phyloP scores from a whole-genome alignment of 768 basidiomycete species.

The Cubamyces lactineus region DNA sequence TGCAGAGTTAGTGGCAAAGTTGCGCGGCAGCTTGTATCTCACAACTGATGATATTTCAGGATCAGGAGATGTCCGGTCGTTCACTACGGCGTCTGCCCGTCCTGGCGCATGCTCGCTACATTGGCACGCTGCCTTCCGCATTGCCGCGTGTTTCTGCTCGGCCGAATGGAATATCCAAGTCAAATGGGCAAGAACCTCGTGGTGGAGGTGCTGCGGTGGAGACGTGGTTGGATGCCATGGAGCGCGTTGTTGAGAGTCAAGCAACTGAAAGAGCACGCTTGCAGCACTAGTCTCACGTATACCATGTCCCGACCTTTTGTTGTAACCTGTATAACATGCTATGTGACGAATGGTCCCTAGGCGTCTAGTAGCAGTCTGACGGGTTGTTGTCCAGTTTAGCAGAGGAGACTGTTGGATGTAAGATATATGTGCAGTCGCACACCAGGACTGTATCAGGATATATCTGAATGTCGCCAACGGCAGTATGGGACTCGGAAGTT shows the following conservation, averaged over 20 bases:
- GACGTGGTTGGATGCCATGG: slow-evolving; percentile 86
- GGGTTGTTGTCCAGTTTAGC: too few species aligned
- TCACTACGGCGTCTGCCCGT: slow-evolving; percentile 93
- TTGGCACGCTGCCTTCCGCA: slow-evolving; percentile 51
- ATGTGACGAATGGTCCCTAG: too few species aligned
- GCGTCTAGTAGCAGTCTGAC: too few species aligned
- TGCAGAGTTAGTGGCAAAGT: slow-evolving; percentile 66
- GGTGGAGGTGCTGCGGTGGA: slow-evolving; percentile 50
- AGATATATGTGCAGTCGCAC: too few species aligned
- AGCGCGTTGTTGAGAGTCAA: slow-evolving; percentile 67
- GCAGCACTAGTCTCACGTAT: slow-evolving; percentile 14
- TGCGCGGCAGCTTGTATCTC: background rate
- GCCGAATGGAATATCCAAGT: slow-evolving; percentile 13
- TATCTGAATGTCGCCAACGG: too few species aligned
- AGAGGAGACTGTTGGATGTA: too few species aligned
- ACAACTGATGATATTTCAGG: slow-evolving; percentile 39
- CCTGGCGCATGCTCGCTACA: slow-evolving; percentile 84
- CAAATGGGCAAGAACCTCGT: background rate
- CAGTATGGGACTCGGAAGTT: too few species aligned
- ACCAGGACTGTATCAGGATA: too few species aligned
- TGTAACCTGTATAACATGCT: too few species aligned
- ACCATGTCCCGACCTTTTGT: background rate
- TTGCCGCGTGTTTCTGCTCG: slow-evolving; percentile 10
- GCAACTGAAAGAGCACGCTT: slow-evolving; percentile 55
- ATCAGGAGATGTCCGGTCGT: slow-evolving; percentile 88